Conservation (phyloP, 495 filamentous ascomycete species). For the Tuber melanosporum region DNA sequence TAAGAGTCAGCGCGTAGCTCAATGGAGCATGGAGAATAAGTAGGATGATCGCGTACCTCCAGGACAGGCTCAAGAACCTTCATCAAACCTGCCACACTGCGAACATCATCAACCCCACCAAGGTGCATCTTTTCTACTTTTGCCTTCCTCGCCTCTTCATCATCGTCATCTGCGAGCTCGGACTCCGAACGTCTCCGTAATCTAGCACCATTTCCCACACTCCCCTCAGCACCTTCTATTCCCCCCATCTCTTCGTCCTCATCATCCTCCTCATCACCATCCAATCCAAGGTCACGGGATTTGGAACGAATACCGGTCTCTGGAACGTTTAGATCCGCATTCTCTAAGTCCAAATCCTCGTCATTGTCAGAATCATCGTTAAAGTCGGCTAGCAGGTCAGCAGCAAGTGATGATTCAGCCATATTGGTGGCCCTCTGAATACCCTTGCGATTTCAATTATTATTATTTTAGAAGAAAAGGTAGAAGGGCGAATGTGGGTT, state of each 20-base stretch:
- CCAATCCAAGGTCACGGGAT: constrained; percentile 45
- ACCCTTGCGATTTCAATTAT: neutral
- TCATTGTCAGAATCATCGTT: constrained; percentile 58
- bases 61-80: constrained; percentile 68
- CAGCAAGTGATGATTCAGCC: constrained; percentile 62
- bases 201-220: constrained; percentile 36
- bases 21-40: constrained; percentile 44
- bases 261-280: constrained; percentile 49
- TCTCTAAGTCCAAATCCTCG: constrained; percentile 24
- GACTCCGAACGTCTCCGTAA: constrained; percentile 1
- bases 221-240: constrained; percentile 19
- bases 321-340: constrained; percentile 23
- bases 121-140: constrained; percentile 74
- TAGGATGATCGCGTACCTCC: constrained; percentile 55
- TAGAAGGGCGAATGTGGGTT: neutral
- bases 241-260: constrained; percentile 55
- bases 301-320: constrained; percentile 28
- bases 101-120: constrained; percentile 63
- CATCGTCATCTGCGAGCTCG: constrained; percentile 50
- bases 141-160: constrained; percentile 63
- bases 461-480: neutral
- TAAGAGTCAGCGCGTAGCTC: constrained; percentile 56
- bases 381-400: constrained; percentile 84
- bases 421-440: constrained; percentile 45
- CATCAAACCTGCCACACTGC: constrained; percentile 67